These are phyloP conservation scores for Lachnellula willkommii DNA, from an alignment of 2,329 filamentous ascomycete species.

Conservation along the genomic window DNA sequence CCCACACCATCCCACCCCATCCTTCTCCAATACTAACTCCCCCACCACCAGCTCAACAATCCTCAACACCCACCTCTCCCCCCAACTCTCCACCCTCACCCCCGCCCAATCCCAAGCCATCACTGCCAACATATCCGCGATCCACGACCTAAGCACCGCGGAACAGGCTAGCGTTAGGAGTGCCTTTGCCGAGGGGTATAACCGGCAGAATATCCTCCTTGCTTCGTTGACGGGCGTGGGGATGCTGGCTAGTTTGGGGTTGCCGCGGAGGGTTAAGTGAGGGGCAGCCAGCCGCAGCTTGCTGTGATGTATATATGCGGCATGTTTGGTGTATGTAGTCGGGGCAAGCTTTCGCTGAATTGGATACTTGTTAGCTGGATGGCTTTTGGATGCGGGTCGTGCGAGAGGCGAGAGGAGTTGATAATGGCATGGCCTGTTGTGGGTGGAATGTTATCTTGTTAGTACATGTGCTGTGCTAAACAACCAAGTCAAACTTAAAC, in stretches of 20 bases:
- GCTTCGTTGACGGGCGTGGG: background rate
- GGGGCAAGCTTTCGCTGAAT: too few species aligned
- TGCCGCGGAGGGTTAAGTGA: background rate
- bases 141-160: background rate
- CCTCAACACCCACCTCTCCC: slow-evolving; percentile 1
- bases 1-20: background rate
- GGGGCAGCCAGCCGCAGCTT: too few species aligned
- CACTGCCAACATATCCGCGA: background rate
- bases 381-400: too few species aligned
- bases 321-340: too few species aligned
- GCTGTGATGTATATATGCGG: too few species aligned
- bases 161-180: background rate
- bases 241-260: background rate
- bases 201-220: slow-evolving; percentile 3
- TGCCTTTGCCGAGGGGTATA: slow-evolving; percentile 2
- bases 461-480: too few species aligned
- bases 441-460: too few species aligned
- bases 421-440: too few species aligned
- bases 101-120: background rate
- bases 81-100: background rate
- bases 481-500: too few species aligned
- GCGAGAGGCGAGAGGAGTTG: too few species aligned
- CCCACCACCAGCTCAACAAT: background rate
- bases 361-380: too few species aligned
- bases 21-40: background rate